Base-by-base conservation (phyloP, 345 rosid genomes). In the Moringa oleifera region DNA sequence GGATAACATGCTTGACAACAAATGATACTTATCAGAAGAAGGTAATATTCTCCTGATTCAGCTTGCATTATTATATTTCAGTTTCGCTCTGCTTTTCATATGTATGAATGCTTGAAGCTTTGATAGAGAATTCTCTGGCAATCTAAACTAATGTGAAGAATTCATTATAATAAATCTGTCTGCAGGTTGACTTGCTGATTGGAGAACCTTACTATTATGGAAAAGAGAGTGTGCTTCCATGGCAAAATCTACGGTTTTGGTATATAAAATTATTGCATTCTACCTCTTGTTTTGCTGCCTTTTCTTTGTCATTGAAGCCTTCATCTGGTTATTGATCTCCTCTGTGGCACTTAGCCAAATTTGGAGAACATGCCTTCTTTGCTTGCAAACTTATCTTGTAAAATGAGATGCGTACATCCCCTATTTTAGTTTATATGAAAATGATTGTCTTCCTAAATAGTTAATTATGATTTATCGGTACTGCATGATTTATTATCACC, bases 171-270 rank as follows among this genome's bases (percentile, higher is more conserved):
- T 33, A 11, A 11, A 5, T 33, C 5, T 33, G 11, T 71, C 68
- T 64, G 58, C 76, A 94, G 99, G 80, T 85, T 75, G 97, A 94
- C 70, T 68, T 86, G 66, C 68, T 90, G 75, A 77, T 94, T 63
- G 96, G 86, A 62, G 99, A 94, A 68, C 99, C 96, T 24, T 88
- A 80, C 73, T 94, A 82, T 72, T 72, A 63, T 68, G 97, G 87
- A 64, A 78, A 76, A 71, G 96, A 90, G 53, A 82, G 82, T 71
- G 75, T 73, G 74, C 96, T 94, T 71, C 99, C 95, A 2, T 94
- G 99, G 96, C 88, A 88, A 63, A 85, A 85, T 76, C 85, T 94
- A 59, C 92, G 95, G 36, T 94, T 94, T 77, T 94, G 99, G 99
- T 94, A 79, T 18, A 61, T 71, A 56, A 18, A 55, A 31, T 41